phyloP scores from a whole-genome alignment of 1,284 basidiomycete genomes.

The Cryptococcus neoformans region DNA sequence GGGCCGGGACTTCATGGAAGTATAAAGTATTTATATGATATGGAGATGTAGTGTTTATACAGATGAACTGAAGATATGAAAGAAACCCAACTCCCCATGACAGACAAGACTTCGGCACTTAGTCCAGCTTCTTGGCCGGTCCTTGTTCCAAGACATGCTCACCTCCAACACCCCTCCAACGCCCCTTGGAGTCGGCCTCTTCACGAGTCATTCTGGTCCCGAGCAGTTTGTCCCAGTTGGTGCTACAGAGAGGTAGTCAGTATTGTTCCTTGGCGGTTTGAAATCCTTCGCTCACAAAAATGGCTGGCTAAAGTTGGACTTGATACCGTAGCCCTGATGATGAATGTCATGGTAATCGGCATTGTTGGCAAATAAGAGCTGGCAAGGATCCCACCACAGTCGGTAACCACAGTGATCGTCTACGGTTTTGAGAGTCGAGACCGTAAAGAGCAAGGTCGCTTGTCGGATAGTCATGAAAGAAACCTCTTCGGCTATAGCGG shows the following conservation, averaged over 20 bases:
- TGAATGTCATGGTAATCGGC: slow-evolving; percentile 99
- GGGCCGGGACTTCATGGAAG: too few species aligned
- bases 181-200: slow-evolving; percentile 34
- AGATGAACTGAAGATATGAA: background rate
- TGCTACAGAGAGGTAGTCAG: slow-evolving; percentile 20
- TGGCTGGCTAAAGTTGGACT: slow-evolving; percentile 93
- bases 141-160: slow-evolving; percentile 10
- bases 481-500: slow-evolving; percentile 68
- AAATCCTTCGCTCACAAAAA: slow-evolving; percentile 58
- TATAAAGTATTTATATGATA: background rate
- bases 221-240: slow-evolving; percentile 49
- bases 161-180: slow-evolving; percentile 18
- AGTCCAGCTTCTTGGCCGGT: slow-evolving; percentile 16
- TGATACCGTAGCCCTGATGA: slow-evolving; percentile 90
- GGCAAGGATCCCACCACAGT: slow-evolving; percentile 84
- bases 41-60: background rate
- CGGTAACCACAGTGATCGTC: slow-evolving; percentile 96
- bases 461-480: slow-evolving; percentile 76
- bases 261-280: background rate
- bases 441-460: slow-evolving; percentile 75
- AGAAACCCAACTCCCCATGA: background rate
- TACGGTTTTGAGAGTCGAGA: slow-evolving; percentile 91
- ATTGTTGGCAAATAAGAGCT: slow-evolving; percentile 85
- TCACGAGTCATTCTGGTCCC: slow-evolving; percentile 48
- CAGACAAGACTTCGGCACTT: background rate